Conservation (phyloP, 1,284 basidiomycete species). For the Sanghuangporus weigelae region DNA sequence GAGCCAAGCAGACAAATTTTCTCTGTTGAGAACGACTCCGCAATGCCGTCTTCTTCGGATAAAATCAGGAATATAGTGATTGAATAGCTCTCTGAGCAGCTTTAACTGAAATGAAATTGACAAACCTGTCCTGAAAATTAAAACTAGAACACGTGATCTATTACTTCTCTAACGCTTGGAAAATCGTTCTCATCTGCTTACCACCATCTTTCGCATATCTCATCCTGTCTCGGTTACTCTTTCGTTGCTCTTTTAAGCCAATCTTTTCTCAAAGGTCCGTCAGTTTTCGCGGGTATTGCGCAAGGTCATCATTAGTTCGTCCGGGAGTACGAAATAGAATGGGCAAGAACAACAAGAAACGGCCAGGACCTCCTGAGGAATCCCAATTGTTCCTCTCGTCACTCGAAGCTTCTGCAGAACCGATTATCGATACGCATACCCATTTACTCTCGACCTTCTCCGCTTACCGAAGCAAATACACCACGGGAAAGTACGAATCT, state of each 20-base stretch:
- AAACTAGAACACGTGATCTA: too few species aligned
- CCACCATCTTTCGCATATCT: neutral
- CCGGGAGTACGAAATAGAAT: slow-evolving; percentile 17
- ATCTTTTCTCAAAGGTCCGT: neutral
- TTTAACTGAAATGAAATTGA: too few species aligned
- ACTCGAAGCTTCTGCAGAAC: slow-evolving; percentile 24
- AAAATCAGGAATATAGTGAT: too few species aligned
- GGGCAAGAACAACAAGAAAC: slow-evolving; percentile 34
- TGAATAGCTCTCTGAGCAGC: too few species aligned
- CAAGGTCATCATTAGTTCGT: neutral
- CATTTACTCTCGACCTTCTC: slow-evolving; percentile 69
- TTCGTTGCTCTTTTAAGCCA: neutral
- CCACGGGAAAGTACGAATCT: slow-evolving; percentile 41
- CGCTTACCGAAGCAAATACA: slow-evolving; percentile 55
- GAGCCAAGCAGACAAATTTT: too few species aligned
- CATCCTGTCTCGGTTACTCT: neutral
- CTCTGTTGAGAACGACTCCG: too few species aligned
- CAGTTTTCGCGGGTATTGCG: neutral
- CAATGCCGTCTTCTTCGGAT: too few species aligned
- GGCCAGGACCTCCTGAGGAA: slow-evolving; percentile 25
- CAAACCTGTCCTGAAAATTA: too few species aligned
- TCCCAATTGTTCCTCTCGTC: slow-evolving; percentile 25
- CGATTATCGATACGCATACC: slow-evolving; percentile 76
- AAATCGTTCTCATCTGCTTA: too few species aligned
- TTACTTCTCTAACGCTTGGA: too few species aligned